Conservation (phyloP, 768 basidiomycete genomes). For the Phylloporus arenicola region DNA sequence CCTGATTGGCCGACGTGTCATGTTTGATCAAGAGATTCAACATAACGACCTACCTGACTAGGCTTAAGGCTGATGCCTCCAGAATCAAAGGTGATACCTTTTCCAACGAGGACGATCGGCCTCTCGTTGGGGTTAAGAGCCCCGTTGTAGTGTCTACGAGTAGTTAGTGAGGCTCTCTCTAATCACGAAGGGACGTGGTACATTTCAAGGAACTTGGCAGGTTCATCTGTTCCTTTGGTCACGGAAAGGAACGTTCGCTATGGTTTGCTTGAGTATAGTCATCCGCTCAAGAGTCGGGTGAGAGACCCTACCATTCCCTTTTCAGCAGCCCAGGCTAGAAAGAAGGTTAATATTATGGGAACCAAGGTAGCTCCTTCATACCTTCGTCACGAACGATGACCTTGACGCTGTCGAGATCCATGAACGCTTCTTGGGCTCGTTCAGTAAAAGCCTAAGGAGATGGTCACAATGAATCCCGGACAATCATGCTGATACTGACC, state of each 20-base stretch:
- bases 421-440: constrained; percentile 62
- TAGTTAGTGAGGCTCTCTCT: not conserved
- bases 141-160: constrained; percentile 73
- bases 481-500: constrained; percentile 31
- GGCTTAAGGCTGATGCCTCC: constrained; percentile 87
- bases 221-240: constrained; percentile 74
- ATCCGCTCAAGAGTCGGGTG: not conserved
- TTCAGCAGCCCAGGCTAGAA: constrained; percentile 69
- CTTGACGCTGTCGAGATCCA: constrained; percentile 60
- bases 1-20: constrained; percentile 33
- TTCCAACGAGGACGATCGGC: constrained; percentile 76
- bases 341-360: not conserved
- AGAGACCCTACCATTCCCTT: constrained; percentile 65
- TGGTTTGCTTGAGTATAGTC: not conserved
- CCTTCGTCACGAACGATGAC: constrained; percentile 71
- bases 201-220: constrained; percentile 86
- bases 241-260: constrained; percentile 85
- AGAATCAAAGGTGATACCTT: constrained; percentile 86
- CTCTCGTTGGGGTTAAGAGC: constrained; percentile 47
- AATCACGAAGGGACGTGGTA: constrained; percentile 25
- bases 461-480: not conserved
- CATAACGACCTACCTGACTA: constrained; percentile 42
- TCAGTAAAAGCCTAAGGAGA: constrained; percentile 58
- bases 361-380: constrained; percentile 21
- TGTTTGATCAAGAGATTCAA: not conserved